A percentile compares a stretch with the other conserved stretches of the same genome.
These are phyloP conservation scores for Penicillium verrucosum DNA, from an alignment of 2,329 filamentous ascomycete species.

Conservation along the genomic window DNA sequence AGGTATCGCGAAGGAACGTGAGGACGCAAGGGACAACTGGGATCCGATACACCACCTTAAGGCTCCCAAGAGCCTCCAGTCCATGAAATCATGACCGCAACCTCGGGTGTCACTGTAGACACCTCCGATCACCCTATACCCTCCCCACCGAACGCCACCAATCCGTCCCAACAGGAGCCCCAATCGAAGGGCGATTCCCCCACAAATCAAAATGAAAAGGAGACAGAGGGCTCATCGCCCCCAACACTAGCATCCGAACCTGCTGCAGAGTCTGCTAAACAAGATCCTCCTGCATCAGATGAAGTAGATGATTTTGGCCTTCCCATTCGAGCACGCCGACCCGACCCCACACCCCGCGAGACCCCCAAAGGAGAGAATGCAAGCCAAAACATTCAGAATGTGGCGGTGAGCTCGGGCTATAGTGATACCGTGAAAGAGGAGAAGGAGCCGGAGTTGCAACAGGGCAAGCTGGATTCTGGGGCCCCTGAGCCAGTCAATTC, in stretches of 20 bases:
- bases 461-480: not conserved
- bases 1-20: conserved; percentile 12
- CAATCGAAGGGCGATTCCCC: conserved; percentile 5
- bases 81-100: conserved; percentile 33
- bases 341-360: conserved; percentile 15
- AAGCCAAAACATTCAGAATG: conserved; percentile 23
- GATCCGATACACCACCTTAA: conserved; percentile 14
- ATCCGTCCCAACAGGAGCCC: conserved; percentile 1
- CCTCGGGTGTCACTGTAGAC: conserved; percentile 25
- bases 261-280: not conserved
- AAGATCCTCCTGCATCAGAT: conserved; percentile 8
- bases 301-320: conserved; percentile 42
- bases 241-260: conserved; percentile 3
- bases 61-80: conserved; percentile 6
- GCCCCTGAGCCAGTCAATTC: not conserved
- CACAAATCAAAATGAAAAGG: conserved; percentile 10
- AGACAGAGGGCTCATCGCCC: conserved; percentile 17
- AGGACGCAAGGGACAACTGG: conserved; percentile 14
- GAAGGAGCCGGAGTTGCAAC: not conserved
- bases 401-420: not conserved
- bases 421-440: not conserved
- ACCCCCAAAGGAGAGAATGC: conserved; percentile 15
- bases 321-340: conserved; percentile 31
- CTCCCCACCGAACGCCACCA: conserved; percentile 12
- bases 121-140: conserved; percentile 25